Evolutionary conservation across 345 rosid species (phyloP).

Genomic region (Erysimum cheiranthoides): DNA sequence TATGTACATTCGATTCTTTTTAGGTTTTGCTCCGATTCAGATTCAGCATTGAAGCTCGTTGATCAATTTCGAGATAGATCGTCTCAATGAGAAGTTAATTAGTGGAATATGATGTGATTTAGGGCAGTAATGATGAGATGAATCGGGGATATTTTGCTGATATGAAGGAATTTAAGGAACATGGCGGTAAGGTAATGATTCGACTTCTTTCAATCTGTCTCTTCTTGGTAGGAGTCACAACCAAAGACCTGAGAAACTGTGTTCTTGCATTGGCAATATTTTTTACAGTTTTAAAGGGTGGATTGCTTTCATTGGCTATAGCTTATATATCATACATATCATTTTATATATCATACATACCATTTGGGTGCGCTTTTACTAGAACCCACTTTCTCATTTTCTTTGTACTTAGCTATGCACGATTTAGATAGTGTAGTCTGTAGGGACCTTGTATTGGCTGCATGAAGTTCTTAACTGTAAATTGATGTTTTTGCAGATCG

Average conservation of each 20-base stretch:
- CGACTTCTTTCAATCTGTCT: slow-evolving; percentile 5
- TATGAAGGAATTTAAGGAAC: slow-evolving; percentile 66
- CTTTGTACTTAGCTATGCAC: slow-evolving; percentile 6
- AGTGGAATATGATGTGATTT: slow-evolving; percentile 48
- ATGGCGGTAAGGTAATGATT: slow-evolving; percentile 88
- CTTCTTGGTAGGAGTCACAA: background rate
- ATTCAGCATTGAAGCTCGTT: slow-evolving; percentile 3
- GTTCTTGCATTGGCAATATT: background rate
- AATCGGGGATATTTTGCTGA: slow-evolving; percentile 89
- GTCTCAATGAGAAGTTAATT: slow-evolving; percentile 33
- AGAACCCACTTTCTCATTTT: background rate
- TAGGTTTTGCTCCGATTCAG: slow-evolving; percentile 14
- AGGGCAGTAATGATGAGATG: slow-evolving; percentile 98
- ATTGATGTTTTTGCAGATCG: slow-evolving; percentile 58
- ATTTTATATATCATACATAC: background rate
- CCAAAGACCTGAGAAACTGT: background rate
- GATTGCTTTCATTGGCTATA: slow-evolving; percentile 24
- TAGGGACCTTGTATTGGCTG: background rate
- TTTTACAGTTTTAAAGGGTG: background rate
- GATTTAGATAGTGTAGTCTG: background rate
- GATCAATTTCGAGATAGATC: background rate
- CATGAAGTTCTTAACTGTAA: slow-evolving; percentile 6
- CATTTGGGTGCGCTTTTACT: background rate
- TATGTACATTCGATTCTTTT: slow-evolving; percentile 1
- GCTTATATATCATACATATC: background rate